These are phyloP conservation scores for Cadophora gregata DNA, from an alignment of 2,329 filamentous ascomycete genomes.

Conservation along the genomic window DNA sequence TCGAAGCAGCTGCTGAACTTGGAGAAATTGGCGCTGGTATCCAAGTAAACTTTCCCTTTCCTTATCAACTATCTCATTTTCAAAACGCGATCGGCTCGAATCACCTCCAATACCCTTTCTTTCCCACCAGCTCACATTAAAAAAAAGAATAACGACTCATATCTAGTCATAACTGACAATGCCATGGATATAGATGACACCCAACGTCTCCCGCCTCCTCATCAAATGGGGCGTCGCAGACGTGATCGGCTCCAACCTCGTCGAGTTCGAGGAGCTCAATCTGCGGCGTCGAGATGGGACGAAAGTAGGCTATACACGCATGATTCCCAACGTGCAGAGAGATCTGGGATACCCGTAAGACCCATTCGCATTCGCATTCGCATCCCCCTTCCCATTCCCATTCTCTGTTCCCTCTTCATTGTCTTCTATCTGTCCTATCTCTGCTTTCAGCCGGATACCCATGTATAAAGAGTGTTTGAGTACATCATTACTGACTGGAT, in stretches of 20 bases:
- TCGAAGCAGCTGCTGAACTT: constrained; percentile 32
- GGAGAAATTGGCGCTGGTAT: constrained; percentile 42
- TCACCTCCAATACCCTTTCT: too few species aligned
- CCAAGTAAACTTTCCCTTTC: constrained; percentile 8
- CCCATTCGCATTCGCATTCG: too few species aligned
- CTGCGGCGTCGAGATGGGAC: constrained; percentile 27
- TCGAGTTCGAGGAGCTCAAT: constrained; percentile 32
- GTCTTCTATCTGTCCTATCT: neutral
- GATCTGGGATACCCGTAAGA: constrained; percentile 20
- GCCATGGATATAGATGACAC: constrained; percentile 27
- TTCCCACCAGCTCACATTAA: too few species aligned
- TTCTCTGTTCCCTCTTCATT: neutral
- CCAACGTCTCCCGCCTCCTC: constrained; percentile 31
- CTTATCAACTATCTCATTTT: too few species aligned
- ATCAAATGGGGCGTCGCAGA: constrained; percentile 30
- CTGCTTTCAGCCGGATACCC: too few species aligned
- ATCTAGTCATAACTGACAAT: neutral
- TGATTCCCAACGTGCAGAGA: constrained; percentile 21
- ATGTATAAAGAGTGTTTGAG: too few species aligned
- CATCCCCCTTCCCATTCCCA: neutral
- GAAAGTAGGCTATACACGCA: constrained; percentile 29
- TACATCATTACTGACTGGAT: too few species aligned
- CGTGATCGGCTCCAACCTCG: constrained; percentile 24
- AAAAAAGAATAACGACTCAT: too few species aligned
- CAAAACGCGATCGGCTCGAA: too few species aligned